These are phyloP conservation scores for Senna tora DNA, from an alignment of 306 rosid species.

Conservation along the genomic window DNA sequence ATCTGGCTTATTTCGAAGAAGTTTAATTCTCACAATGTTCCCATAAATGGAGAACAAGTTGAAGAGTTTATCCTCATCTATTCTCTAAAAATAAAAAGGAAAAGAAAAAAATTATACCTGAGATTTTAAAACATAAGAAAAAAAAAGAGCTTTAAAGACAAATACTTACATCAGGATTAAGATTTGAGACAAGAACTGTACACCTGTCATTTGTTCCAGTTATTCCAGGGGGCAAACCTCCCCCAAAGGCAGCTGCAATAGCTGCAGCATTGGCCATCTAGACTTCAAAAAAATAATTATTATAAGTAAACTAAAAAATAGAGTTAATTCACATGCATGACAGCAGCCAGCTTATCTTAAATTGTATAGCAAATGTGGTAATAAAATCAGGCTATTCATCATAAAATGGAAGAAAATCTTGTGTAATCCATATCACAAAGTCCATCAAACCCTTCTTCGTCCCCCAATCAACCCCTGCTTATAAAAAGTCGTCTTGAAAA, in stretches of 20 bases:
- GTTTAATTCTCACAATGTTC: constrained; percentile 91
- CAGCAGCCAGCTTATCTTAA: background rate
- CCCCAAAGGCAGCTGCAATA: constrained; percentile 90
- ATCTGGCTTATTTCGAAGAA: constrained; percentile 95
- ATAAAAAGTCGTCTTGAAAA: background rate
- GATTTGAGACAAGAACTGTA: constrained; percentile 89
- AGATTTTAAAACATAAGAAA: background rate
- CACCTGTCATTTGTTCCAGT: constrained; percentile 98
- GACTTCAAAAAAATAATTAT: constrained; percentile 27
- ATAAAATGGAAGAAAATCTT: constrained; percentile 24
- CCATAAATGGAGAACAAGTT: constrained; percentile 97
- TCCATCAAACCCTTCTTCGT: constrained; percentile 1
- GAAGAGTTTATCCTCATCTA: constrained; percentile 96
- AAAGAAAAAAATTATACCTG: background rate
- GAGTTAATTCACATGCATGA: background rate
- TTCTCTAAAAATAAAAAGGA: constrained; percentile 72
- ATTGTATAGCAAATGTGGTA: background rate
- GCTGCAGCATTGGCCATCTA: constrained; percentile 95
- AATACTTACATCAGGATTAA: constrained; percentile 83
- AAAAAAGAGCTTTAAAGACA: constrained; percentile 14
- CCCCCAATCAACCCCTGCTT: constrained; percentile 8
- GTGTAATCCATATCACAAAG: background rate
- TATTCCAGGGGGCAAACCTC: constrained; percentile 96
- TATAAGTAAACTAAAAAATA: constrained; percentile 7
- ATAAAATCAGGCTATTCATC: constrained; percentile 18